Base-by-base conservation (phyloP, 495 filamentous ascomycete genomes). In the Aspergillus haitiensis region DNA sequence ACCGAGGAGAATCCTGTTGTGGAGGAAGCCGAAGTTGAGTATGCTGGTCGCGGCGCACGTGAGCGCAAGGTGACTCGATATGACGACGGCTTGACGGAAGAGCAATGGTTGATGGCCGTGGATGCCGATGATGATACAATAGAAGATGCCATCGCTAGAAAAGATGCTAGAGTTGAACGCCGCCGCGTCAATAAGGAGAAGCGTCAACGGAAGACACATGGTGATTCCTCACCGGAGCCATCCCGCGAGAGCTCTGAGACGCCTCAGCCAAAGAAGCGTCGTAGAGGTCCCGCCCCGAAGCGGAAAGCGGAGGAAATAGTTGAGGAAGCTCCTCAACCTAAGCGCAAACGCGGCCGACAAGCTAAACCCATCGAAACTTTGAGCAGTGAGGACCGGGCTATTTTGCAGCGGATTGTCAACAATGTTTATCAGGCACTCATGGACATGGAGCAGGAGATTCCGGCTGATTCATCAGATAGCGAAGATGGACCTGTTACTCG, bases 81-180 rank as follows among this genome's bases (percentile, higher is more conserved):
- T 70, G 94, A 98, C 71, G 94, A 98, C 67, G 94, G 95, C 32
- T 86, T 98, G 44, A 97, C 94, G 4, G 95, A 98, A 72, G 94
- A 98, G 75, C 95, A 98, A 75, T 98, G 94, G 94, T 70, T 89
- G 35, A 80, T 83, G 70, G 93, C 94, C 56, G 92, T 98, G 37
- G 94, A 98, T 69, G 90, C 95, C 58, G 92, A 97, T 56, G 94
- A 98, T 9, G 95, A 98, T 62, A 87, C 84, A 0, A 90, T 96
- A 50, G 94, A 98, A 70, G 92, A 90, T 57, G 94, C 93, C 11
- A 91, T 95, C 32, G 92, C 91, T 46, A 82, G 93, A 32, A 97
- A 96, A 66, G 82, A 88, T 52, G 90, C 90, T n/a, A 84, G 86
- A 34, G 92, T 92, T 53, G 89, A 89, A 40, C 85, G 84, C 66